Conservation (phyloP, 441 rosid species). For the Mallotus japonicus region DNA sequence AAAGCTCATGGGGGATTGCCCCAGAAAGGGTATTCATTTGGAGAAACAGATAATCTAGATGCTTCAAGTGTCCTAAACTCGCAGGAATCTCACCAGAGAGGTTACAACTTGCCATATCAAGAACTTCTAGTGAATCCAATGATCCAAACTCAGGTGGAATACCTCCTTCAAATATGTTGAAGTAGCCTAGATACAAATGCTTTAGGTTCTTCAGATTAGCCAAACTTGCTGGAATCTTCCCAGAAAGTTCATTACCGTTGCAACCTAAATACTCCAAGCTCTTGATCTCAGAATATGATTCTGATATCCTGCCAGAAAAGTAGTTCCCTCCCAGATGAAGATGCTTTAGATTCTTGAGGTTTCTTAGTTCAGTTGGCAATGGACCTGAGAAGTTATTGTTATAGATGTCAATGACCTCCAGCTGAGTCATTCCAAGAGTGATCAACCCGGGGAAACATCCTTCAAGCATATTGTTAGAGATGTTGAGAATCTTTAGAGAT, state of each 20-base stretch:
- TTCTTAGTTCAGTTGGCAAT: slow-evolving; percentile 48
- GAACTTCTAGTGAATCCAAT: slow-evolving; percentile 42
- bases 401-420: slow-evolving; percentile 53
- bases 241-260: slow-evolving; percentile 49
- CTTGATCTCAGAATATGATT: slow-evolving; percentile 53
- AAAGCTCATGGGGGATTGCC: slow-evolving; percentile 55
- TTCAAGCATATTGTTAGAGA: slow-evolving; percentile 51
- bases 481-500: slow-evolving; percentile 49
- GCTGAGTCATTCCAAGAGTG: slow-evolving; percentile 41
- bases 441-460: slow-evolving; percentile 60
- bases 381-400: slow-evolving; percentile 63
- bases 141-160: slow-evolving; percentile 72
- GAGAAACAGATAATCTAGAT: slow-evolving; percentile 53
- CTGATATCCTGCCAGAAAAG: slow-evolving; percentile 67
- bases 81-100: slow-evolving; percentile 73
- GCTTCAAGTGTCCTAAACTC: slow-evolving; percentile 49
- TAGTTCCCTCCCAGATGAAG: slow-evolving; percentile 67
- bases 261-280: slow-evolving; percentile 65
- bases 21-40: slow-evolving; percentile 61
- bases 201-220: slow-evolving; percentile 49
- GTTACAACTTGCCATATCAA: slow-evolving; percentile 65
- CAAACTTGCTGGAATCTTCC: slow-evolving; percentile 53
- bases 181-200: slow-evolving; percentile 59
- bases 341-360: slow-evolving; percentile 50
- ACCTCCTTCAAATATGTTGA: slow-evolving; percentile 48